Conservation (phyloP, 805 yeast genomes). For the Huiozyma naganishii region DNA sequence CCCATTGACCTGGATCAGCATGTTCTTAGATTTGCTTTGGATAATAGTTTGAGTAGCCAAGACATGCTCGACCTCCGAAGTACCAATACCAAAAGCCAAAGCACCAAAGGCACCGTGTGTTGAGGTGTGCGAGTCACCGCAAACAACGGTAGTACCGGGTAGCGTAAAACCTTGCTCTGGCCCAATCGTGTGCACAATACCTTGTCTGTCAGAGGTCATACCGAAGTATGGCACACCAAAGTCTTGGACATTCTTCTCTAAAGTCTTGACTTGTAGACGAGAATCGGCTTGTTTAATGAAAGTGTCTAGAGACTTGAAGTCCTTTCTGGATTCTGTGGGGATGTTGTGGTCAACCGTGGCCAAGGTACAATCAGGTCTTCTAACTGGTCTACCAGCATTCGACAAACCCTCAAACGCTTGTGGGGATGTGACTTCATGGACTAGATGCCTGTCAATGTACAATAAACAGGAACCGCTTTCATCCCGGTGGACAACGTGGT, state of each 20-base stretch:
- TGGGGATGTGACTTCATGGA: slow-evolving; percentile 98
- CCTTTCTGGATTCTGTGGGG: slow-evolving; percentile 82
- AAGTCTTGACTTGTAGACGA: slow-evolving; percentile 81
- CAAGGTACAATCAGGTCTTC: slow-evolving; percentile 87
- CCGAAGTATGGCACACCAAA: slow-evolving; percentile 94
- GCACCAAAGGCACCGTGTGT: slow-evolving; percentile 99
- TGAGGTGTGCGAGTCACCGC: slow-evolving; percentile 98
- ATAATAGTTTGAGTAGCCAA: slow-evolving; percentile 94
- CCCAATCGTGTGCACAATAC: slow-evolving; percentile 97
- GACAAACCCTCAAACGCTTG: slow-evolving; percentile 96
- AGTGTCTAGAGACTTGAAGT: slow-evolving; percentile 60
- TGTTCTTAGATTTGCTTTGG: slow-evolving; percentile 91
- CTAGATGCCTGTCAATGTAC: slow-evolving; percentile 93
- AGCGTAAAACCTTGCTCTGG: slow-evolving; percentile 98
- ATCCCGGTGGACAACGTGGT: slow-evolving; percentile 85
- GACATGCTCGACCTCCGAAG: slow-evolving; percentile 98
- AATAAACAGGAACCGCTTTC: slow-evolving; percentile 66
- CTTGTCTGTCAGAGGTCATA: slow-evolving; percentile 90
- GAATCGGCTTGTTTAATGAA: slow-evolving; percentile 90
- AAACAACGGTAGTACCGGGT: slow-evolving; percentile 97
- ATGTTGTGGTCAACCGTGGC: slow-evolving; percentile 97
- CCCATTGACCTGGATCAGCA: slow-evolving; percentile 83
- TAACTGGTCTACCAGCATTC: slow-evolving; percentile 77
- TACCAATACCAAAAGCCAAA: slow-evolving; percentile 97
- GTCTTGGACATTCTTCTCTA: slow-evolving; percentile 85